Evolutionary conservation across 2,329 filamentous ascomycete genomes (phyloP), one percentile per base, ranked within the genome.

Genomic region (Colletotrichum shisoi): DNA sequence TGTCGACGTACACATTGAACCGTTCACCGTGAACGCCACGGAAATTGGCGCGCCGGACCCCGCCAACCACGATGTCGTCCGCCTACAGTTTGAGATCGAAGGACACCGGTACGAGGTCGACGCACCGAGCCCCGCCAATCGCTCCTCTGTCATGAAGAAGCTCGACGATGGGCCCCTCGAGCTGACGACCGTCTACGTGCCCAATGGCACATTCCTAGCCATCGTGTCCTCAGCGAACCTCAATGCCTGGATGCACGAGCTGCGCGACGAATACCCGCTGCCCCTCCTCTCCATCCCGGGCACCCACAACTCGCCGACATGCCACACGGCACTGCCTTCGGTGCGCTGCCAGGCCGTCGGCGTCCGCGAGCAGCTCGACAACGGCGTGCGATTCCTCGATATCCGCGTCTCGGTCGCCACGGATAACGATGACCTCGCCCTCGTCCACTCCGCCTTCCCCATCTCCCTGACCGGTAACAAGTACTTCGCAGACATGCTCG

Each of bases 301-400:
- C 70, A 97, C 95, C 0, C 95, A 99, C 82, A 98, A 99, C 80
- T 92, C 91, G 19, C 92, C 95, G 7, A 96, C 94, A 11, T 90
- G 87, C 79, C 85, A 96, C 81, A 85, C 87, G 56, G 94, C 95
- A 13, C 85, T 97, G 5, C 95, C 95, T 1, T 96, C 93, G 1
- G 95, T 98, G 44, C 91, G 95, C 45, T 98, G 95, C 78, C 95
- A 99, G 80, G 89, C 91, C 40, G 92, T 94, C 19, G 83, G 87
- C 68, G 84, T 96, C 5, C 82, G 84, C 56, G 87, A 90, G 60
- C 95, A 99, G 79, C 87, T 99, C 34, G 83, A 89, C 63, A 94
- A 97, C 76, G 95, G 95, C 34, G 91, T 98, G 52, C 92, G 95
- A 58, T 98, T 97, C 83, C 89, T 99, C 71, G 95, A 99, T 76